These are phyloP conservation scores for Juglanconis sp. DNA, from an alignment of 2,329 filamentous ascomycete genomes.

Conservation along the genomic window DNA sequence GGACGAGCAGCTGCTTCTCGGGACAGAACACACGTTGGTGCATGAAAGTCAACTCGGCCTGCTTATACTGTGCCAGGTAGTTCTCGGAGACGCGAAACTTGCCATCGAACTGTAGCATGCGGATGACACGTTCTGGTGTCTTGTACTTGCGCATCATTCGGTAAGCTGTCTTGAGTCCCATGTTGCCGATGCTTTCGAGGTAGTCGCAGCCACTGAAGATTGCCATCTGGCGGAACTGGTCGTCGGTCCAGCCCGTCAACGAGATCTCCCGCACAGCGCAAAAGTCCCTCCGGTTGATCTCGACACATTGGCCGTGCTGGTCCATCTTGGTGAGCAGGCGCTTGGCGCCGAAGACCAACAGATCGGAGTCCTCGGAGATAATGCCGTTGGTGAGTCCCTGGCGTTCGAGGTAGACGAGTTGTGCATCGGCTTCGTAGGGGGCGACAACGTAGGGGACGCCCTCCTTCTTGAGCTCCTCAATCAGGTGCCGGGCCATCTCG, in stretches of 20 bases:
- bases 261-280: slow-evolving; percentile 84
- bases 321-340: slow-evolving; percentile 90
- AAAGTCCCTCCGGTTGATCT: slow-evolving; percentile 87
- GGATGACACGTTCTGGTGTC: slow-evolving; percentile 76
- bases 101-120: slow-evolving; percentile 83
- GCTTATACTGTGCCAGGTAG: slow-evolving; percentile 76
- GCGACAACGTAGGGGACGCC: slow-evolving; percentile 86
- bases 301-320: slow-evolving; percentile 87
- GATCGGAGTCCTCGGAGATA: slow-evolving; percentile 92
- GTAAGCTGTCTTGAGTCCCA: slow-evolving; percentile 93
- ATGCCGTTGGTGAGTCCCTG: slow-evolving; percentile 83
- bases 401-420: slow-evolving; percentile 88
- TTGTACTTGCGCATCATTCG: slow-evolving; percentile 88
- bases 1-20: slow-evolving; percentile 64
- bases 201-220: slow-evolving; percentile 98
- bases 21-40: slow-evolving; percentile 96
- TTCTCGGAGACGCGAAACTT: slow-evolving; percentile 76
- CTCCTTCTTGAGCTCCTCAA: slow-evolving; percentile 82
- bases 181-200: slow-evolving; percentile 75
- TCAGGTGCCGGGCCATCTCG: slow-evolving; percentile 87
- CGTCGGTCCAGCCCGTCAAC: slow-evolving; percentile 86
- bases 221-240: slow-evolving; percentile 89
- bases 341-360: slow-evolving; percentile 92
- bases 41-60: slow-evolving; percentile 88
- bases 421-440: slow-evolving; percentile 96